These are phyloP conservation scores for Cyberlindnera maritima DNA, from an alignment of 805 yeast species.

Conservation along the genomic window DNA sequence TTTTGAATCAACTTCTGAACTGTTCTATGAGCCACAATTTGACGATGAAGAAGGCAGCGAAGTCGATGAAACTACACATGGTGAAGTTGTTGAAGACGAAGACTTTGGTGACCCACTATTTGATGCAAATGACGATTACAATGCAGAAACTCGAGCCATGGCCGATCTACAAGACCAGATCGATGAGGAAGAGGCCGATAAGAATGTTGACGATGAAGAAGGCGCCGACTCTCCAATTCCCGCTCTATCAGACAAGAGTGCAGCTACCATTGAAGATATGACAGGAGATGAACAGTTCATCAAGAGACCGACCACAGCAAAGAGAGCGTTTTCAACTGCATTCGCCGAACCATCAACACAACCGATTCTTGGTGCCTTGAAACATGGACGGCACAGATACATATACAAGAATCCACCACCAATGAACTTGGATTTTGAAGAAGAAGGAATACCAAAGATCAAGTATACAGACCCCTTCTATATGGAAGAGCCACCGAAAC, in stretches of 20 bases:
- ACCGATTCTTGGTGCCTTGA: not conserved
- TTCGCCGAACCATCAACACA: slow-evolving; percentile 1
- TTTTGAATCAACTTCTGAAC: slow-evolving; percentile 30
- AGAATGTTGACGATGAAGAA: not conserved
- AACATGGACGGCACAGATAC: not conserved
- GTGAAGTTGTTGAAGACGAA: slow-evolving; percentile 10
- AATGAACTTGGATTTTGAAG: slow-evolving; percentile 39
- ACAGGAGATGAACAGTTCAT: slow-evolving; percentile 14
- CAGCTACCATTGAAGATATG: not conserved
- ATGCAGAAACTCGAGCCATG: slow-evolving; percentile 7
- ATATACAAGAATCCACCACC: slow-evolving; percentile 19
- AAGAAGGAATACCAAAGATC: slow-evolving; percentile 45
- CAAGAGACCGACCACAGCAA: slow-evolving; percentile 2
- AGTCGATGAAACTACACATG: slow-evolving; percentile 5
- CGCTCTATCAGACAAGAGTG: not conserved
- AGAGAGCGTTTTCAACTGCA: slow-evolving; percentile 12
- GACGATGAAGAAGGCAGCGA: slow-evolving; percentile 11
- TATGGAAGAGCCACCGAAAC: slow-evolving; percentile 44
- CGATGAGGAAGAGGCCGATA: slow-evolving; percentile 1
- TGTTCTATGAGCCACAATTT: slow-evolving; percentile 29
- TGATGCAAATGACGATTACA: slow-evolving; percentile 1
- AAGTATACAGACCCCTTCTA: slow-evolving; percentile 66
- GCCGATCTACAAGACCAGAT: slow-evolving; percentile 6
- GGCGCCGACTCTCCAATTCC: not conserved
- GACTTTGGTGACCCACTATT: not conserved